These are phyloP conservation scores for Phytopythium aichiense DNA, from an alignment of 352 stramenopile genomes.

Conservation along the genomic window DNA sequence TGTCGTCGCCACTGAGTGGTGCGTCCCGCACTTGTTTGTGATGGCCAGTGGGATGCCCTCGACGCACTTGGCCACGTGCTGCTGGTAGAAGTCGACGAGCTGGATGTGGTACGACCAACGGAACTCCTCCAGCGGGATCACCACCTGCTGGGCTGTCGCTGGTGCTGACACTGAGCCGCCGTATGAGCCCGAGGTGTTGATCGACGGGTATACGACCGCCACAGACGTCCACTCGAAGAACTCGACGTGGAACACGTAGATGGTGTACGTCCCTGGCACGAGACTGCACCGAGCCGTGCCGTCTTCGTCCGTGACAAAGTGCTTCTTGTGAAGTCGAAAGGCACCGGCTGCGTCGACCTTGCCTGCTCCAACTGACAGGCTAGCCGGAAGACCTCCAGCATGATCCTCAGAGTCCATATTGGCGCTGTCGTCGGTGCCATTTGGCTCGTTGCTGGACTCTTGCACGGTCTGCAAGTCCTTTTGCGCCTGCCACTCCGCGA, in stretches of 20 bases:
- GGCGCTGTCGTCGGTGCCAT: conserved; percentile 5
- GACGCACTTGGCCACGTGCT: conserved; percentile 31
- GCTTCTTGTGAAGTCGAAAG: conserved; percentile 10
- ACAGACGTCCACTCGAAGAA: conserved; percentile 73
- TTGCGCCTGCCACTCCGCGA: conserved; percentile 8
- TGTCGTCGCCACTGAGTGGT: conserved; percentile 40
- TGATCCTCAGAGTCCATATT: conserved; percentile 8
- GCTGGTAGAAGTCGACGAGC: conserved; percentile 66
- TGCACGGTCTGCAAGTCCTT: conserved; percentile 6
- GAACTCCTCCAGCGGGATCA: conserved; percentile 53
- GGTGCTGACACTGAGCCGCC: conserved; percentile 20
- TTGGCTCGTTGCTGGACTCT: conserved; percentile 2
- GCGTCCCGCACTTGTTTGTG: conserved; percentile 47
- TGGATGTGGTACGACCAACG: conserved; percentile 61
- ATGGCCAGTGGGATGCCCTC: conserved; percentile 47
- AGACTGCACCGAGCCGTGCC: conserved; percentile 36
- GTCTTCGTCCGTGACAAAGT: conserved; percentile 34
- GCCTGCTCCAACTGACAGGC: neutral
- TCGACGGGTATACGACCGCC: conserved; percentile 45
- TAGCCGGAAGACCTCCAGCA: neutral
- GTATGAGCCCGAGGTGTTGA: conserved; percentile 36
- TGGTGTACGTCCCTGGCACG: conserved; percentile 51
- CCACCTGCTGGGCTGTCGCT: conserved; percentile 38
- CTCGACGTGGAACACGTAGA: conserved; percentile 70
- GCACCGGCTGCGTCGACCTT: neutral